phyloP scores from a whole-genome alignment of 805 yeast species.

The Martiniozyma abietophila region DNA sequence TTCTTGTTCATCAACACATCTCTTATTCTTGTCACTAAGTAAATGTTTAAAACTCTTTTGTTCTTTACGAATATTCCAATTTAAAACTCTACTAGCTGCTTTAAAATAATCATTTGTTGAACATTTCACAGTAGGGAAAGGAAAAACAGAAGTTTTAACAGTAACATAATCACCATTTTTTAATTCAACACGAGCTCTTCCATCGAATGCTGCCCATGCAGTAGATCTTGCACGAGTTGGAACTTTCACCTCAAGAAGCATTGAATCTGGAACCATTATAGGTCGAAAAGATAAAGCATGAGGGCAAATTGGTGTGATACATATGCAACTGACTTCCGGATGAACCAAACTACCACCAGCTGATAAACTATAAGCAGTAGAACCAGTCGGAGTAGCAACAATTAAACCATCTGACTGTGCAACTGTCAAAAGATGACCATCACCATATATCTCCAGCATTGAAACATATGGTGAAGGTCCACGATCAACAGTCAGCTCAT shows the following conservation, averaged over 20 bases:
- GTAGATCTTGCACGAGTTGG: slow-evolving; percentile 74
- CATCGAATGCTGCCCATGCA: slow-evolving; percentile 97
- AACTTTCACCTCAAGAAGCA: slow-evolving; percentile 72
- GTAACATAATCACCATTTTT: slow-evolving; percentile 78
- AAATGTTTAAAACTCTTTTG: slow-evolving; percentile 72
- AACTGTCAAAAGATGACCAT: slow-evolving; percentile 72
- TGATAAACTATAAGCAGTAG: slow-evolving; percentile 89
- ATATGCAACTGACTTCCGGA: slow-evolving; percentile 86
- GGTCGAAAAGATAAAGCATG: slow-evolving; percentile 93
- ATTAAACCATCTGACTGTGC: slow-evolving; percentile 94
- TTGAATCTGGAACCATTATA: slow-evolving; percentile 85
- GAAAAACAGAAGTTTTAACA: slow-evolving; percentile 77
- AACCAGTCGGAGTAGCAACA: slow-evolving; percentile 91
- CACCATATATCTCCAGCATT: slow-evolving; percentile 82
- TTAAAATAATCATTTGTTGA: slow-evolving; percentile 73
- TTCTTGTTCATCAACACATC: slow-evolving; percentile 13
- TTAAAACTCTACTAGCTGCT: slow-evolving; percentile 73
- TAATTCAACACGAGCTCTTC: slow-evolving; percentile 77
- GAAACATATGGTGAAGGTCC: slow-evolving; percentile 94
- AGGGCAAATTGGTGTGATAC: slow-evolving; percentile 94
- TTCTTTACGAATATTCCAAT: slow-evolving; percentile 88
- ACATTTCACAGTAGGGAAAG: slow-evolving; percentile 86
- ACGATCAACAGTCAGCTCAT: slow-evolving; percentile 84
- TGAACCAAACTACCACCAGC: slow-evolving; percentile 96
- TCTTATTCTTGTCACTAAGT: slow-evolving; percentile 47